A percentile compares a stretch with the other conserved stretches of the same genome.
Conservation (phyloP, 768 basidiomycete species). For the Suillus lakei region DNA sequence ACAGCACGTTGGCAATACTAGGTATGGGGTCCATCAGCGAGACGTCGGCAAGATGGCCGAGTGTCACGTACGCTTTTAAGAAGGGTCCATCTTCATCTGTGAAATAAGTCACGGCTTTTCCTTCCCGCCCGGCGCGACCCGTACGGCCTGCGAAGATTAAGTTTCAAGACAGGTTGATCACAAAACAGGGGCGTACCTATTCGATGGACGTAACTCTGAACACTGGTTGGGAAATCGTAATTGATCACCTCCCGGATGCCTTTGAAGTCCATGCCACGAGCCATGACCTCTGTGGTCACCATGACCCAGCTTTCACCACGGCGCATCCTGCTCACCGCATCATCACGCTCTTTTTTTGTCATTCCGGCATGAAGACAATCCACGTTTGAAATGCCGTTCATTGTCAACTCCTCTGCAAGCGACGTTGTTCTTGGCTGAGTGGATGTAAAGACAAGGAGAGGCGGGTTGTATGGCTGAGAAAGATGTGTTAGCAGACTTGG, state of each 20-base stretch:
- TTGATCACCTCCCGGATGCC: slow-evolving; percentile 94
- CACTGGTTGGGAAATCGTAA: slow-evolving; percentile 94
- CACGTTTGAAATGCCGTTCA: slow-evolving; percentile 80
- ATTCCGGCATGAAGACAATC: slow-evolving; percentile 92
- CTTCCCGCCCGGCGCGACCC: slow-evolving; percentile 90
- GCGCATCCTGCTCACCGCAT: slow-evolving; percentile 84
- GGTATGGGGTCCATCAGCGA: slow-evolving; percentile 12
- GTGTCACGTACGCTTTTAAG: slow-evolving; percentile 76
- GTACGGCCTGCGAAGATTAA: slow-evolving; percentile 71
- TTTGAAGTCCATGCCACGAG: slow-evolving; percentile 97
- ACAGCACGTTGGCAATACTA: slow-evolving; percentile 95
- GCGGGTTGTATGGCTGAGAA: slow-evolving; percentile 83
- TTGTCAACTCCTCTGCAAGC: slow-evolving; percentile 77
- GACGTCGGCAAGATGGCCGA: slow-evolving; percentile 7
- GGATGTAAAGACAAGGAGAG: slow-evolving; percentile 89
- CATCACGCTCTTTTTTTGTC: slow-evolving; percentile 85
- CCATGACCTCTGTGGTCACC: slow-evolving; percentile 97
- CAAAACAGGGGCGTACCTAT: slow-evolving; percentile 62
- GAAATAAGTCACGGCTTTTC: slow-evolving; percentile 95
- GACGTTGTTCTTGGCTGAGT: slow-evolving; percentile 86
- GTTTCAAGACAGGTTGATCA: neutral
- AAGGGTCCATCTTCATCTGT: slow-evolving; percentile 92
- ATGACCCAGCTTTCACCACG: slow-evolving; percentile 93
- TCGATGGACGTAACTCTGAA: slow-evolving; percentile 95
- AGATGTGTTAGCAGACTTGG: slow-evolving; percentile 85